These are phyloP conservation scores for Synchytrium microbalum DNA, from an alignment of 371 early-diverging fungal genomes.

Conservation along the genomic window DNA sequence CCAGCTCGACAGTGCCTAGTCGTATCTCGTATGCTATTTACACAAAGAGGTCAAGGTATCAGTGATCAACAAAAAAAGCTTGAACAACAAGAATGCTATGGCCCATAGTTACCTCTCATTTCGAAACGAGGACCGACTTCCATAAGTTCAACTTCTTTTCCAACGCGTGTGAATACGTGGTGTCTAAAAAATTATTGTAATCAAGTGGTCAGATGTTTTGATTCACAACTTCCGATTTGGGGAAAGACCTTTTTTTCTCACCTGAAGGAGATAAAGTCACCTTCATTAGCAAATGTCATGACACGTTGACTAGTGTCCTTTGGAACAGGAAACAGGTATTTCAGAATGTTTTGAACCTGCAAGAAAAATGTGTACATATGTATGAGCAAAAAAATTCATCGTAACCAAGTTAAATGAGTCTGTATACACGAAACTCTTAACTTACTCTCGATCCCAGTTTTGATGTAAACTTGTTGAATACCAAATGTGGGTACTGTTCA, in stretches of 20 bases:
- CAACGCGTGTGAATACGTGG: constrained; percentile 85
- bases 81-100: background rate
- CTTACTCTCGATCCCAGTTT: constrained; percentile 78
- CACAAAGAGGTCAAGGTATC: background rate
- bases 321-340: constrained; percentile 94
- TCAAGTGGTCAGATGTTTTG: background rate
- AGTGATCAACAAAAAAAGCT: background rate
- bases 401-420: background rate
- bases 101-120: constrained; percentile 63
- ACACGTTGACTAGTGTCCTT: constrained; percentile 92
- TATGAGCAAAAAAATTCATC: background rate
- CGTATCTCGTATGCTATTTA: constrained; percentile 82
- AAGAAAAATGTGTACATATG: background rate
- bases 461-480: constrained; percentile 88
- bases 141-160: constrained; percentile 83
- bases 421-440: background rate
- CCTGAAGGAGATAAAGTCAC: constrained; percentile 94
- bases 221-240: background rate
- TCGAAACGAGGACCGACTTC: constrained; percentile 98
- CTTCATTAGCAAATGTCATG: constrained; percentile 93
- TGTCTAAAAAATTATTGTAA: constrained; percentile 52
- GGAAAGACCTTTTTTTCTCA: constrained; percentile 21
- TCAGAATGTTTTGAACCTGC: constrained; percentile 77
- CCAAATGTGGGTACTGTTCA: constrained; percentile 91
- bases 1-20: constrained; percentile 88